Evolutionary conservation across 2,329 filamentous ascomycete genomes (phyloP).

Genomic region (Fusarium sp.): DNA sequence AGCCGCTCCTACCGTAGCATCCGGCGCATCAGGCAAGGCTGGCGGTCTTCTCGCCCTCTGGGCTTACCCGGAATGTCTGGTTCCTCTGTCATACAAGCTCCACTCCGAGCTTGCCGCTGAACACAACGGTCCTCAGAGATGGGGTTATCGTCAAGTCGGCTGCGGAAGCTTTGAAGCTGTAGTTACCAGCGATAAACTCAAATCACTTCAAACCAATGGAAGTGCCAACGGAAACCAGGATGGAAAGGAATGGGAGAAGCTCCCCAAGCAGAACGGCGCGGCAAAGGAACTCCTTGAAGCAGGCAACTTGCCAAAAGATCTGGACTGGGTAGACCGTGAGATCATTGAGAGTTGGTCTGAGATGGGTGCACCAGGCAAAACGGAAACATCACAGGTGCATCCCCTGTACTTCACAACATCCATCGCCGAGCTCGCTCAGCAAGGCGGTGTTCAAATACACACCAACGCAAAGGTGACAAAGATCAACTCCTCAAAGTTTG

Average conservation of each 20-base stretch:
- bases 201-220: constrained; percentile 46
- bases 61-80: constrained; percentile 88
- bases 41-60: constrained; percentile 90
- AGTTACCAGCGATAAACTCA: constrained; percentile 52
- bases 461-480: constrained; percentile 74
- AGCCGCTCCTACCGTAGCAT: constrained; percentile 82
- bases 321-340: constrained; percentile 85
- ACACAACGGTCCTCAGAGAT: constrained; percentile 80
- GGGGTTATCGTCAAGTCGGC: constrained; percentile 86
- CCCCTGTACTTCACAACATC: constrained; percentile 89
- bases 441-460: constrained; percentile 75
- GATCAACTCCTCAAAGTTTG: constrained; percentile 67
- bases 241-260: constrained; percentile 68
- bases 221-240: constrained; percentile 20
- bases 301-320: constrained; percentile 76
- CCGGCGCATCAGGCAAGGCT: constrained; percentile 95
- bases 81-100: constrained; percentile 85
- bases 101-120: constrained; percentile 87
- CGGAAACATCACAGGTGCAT: constrained; percentile 92
- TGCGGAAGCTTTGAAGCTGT: constrained; percentile 71
- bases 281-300: constrained; percentile 63
- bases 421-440: constrained; percentile 80
- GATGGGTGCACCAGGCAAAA: constrained; percentile 78
- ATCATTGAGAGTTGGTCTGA: constrained; percentile 77
- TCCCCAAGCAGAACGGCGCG: constrained; percentile 68